Base-by-base conservation (phyloP, 2,329 filamentous ascomycete species). In the Xylaria hypoxylon region DNA sequence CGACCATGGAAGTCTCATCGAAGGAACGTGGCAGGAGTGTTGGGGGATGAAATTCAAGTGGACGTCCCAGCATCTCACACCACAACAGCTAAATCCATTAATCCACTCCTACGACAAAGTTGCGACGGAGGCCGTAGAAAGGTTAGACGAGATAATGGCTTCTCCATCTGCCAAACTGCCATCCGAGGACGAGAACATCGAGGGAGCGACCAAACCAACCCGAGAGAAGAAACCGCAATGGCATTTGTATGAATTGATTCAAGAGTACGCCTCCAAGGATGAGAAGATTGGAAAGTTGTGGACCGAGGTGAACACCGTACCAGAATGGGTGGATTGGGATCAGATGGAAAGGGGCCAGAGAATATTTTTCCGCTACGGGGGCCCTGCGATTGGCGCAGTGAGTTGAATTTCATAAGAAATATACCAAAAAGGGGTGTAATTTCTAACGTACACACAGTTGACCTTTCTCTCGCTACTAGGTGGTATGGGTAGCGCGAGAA, bases 311-410 rank as follows among this genome's bases (percentile, higher is more conserved):
- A 90, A 88, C 64, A 88, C 85, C 0, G 79, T 93, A 3, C 92
- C 92, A 0, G 82, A 86, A 0, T 94, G 91, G 91, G 92, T 94
- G 2, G 88, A 94, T 75, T 94, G 91, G 91, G 85, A 85, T 1
- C 90, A 93, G 74, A 90, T 95, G 62, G 82, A 85, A 65, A 83
- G 92, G 73, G 92, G 92, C 0, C 92, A 95, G 75, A 87, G 91
- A 71, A 86, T 93, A 0, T 93, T 94, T 74, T 94, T 92, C 77
- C 87, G 92, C 40, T 94, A 94, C 77, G 90, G 87, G 19, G 88
- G 87, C 0, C 87, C 90, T 0, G 86, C 86, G 24, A 78, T 93
- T 22, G 90, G 89, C 7, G 88, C 81, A 10, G 83, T 83, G 74
- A 72, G 79, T 71, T 19, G n/a, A 38, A n/a, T n/a, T 44, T 7